Percentiles rank a stretch among this genome's conserved stretches.
phyloP scores from a whole-genome alignment of 176 grass and related monocot genomes.

The Avena sativa region DNA sequence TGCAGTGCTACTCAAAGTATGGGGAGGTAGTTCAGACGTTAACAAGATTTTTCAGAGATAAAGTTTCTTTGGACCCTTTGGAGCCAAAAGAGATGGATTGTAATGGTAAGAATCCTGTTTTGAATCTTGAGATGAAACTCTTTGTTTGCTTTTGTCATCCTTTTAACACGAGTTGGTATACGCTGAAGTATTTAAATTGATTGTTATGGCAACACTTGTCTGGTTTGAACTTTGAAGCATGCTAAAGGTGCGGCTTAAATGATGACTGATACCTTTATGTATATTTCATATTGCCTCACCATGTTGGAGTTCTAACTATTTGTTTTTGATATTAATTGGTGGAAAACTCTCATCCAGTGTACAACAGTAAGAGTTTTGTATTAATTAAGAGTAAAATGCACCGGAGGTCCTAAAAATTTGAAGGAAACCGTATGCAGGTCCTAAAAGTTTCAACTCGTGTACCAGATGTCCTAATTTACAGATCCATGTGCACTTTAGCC shows the following conservation, averaged over 20 bases:
- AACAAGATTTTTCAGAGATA: conserved; percentile 89
- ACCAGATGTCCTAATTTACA: no score
- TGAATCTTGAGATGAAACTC: conserved; percentile 31
- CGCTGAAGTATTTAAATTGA: conserved; percentile 38
- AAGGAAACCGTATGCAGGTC: no score
- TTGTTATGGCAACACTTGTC: conserved; percentile 31
- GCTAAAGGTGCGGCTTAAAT: conserved; percentile 30
- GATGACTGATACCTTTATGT: background rate
- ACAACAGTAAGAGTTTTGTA: background rate
- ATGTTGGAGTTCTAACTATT: conserved; percentile 9
- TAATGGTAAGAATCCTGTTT: conserved; percentile 50
- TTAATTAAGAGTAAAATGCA: background rate
- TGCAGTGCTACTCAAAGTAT: conserved; percentile 88
- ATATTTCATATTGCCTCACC: background rate
- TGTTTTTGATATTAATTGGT: conserved; percentile 8
- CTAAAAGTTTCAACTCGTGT: no score
- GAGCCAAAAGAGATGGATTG: conserved; percentile 57
- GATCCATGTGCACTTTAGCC: no score
- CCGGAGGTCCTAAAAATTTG: no score
- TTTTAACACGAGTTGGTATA: conserved; percentile 9
- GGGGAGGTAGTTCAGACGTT: conserved; percentile 83
- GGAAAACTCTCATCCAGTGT: background rate
- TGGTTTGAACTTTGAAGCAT: conserved; percentile 26
- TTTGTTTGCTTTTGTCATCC: conserved; percentile 17
- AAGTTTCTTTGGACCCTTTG: conserved; percentile 53